Evolutionary conservation across 2,329 filamentous ascomycete species (phyloP), one percentile per base, ranked within the genome.

Genomic region (Calonectria pteridis): DNA sequence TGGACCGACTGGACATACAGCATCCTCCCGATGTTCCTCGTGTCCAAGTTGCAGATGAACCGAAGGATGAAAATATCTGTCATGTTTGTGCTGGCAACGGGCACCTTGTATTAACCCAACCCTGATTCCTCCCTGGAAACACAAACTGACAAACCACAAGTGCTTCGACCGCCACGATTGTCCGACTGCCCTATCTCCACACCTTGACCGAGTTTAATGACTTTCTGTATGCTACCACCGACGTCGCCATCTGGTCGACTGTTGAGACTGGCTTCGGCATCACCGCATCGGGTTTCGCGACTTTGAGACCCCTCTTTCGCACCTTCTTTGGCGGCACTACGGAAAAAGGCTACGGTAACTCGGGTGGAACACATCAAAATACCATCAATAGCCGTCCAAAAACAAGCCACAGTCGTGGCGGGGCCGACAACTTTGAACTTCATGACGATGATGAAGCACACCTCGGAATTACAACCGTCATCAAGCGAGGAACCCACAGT

Each of bases 191-290:
- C 14, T 62, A 62, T n/a, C 35, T 40, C 35, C 55, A 40, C 16
- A 62, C 55, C 2, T 40, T 62, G n/a, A 62, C 55, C 7, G 33
- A 62, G 9, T 28, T 62, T 10, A 13, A 13, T 11, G 55, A 62
- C 18, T 62, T 62, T 62, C 55, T 62, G 10, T 62, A 62, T 40
- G 37, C 55, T 9, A 62, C 55, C 13, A 28, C 55, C 4, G 55
- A 62, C 20, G 55, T 62, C 26, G 55, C 55, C 26, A 62, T 62
- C 35, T 62, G 55, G 55, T 62, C 55, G 33, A 62, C 55, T 28
- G 31, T 62, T 11, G 55, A 62, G 26, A 62, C 55, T 6, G 55
- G 55, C 5, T n/a, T 62, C 3, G 55, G 55, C 0, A 62, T 62
- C 2, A 62, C 55, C 31, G 55, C 55, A 28, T 28, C 55, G 14